Percentiles rank a stretch among this genome's conserved stretches.
Conservation (phyloP, 371 early-diverging fungal species). For the Zancudomyces culisetae region DNA sequence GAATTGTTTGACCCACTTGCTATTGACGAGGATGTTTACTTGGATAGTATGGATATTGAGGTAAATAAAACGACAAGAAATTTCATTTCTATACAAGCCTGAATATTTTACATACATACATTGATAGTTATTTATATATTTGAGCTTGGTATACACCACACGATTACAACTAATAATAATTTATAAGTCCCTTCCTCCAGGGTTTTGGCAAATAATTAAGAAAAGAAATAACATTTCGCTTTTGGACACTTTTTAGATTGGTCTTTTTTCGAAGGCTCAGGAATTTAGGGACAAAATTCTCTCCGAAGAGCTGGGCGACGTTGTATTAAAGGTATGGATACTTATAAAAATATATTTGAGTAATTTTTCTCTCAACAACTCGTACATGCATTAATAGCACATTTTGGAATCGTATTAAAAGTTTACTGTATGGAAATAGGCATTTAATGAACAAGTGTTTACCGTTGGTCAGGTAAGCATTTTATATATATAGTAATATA, state of each 20-base stretch:
- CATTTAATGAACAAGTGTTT: neutral
- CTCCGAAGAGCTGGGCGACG: constrained; percentile 11
- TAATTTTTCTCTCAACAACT: neutral
- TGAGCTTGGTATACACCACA: too few relatives aligned
- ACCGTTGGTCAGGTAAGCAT: neutral
- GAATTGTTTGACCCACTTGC: constrained; percentile 43
- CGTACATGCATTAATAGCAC: neutral
- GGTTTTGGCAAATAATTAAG: too few relatives aligned
- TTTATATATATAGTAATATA: too few relatives aligned
- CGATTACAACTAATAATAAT: too few relatives aligned
- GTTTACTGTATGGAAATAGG: neutral
- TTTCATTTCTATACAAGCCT: too few relatives aligned
- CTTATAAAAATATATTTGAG: too few relatives aligned
- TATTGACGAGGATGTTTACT: constrained; percentile 37
- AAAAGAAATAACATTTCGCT: too few relatives aligned
- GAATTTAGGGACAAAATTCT: constrained; percentile 42
- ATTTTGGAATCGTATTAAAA: neutral
- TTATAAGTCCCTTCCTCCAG: too few relatives aligned
- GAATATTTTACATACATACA: too few relatives aligned
- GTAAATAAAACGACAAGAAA: constrained; percentile 10
- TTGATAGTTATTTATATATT: too few relatives aligned
- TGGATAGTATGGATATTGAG: constrained; percentile 52
- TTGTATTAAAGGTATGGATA: neutral
- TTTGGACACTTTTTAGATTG: constrained; percentile 28
- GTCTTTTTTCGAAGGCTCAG: constrained; percentile 31